phyloP scores from a whole-genome alignment of 352 stramenopile genomes.

The Elongisporangium senticosum region DNA sequence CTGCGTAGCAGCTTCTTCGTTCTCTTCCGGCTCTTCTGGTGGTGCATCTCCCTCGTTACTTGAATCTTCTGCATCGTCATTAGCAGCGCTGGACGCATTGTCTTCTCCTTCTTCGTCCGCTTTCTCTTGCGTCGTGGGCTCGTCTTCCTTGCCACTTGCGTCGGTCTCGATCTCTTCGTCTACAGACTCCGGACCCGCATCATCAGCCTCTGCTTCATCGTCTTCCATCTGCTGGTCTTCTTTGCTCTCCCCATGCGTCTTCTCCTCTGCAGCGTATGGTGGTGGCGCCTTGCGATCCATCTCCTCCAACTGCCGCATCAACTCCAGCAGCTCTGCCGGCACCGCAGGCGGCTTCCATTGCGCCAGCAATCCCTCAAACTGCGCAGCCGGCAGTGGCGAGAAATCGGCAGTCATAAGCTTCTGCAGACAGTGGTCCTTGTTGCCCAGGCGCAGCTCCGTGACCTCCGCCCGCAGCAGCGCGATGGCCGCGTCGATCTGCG shows the following conservation, averaged over 20 bases:
- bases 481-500: constrained; percentile 54
- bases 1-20: background rate
- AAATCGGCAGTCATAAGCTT: constrained; percentile 25
- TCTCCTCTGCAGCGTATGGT: constrained; percentile 6
- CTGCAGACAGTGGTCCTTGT: constrained; percentile 28
- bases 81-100: background rate
- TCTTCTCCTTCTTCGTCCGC: constrained; percentile 7
- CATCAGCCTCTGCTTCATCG: constrained; percentile 3
- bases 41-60: background rate
- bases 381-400: constrained; percentile 30
- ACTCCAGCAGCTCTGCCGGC: constrained; percentile 27
- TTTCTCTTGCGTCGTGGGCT: constrained; percentile 5
- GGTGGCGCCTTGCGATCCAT: constrained; percentile 17
- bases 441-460: constrained; percentile 26
- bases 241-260: constrained; percentile 3
- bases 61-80: constrained; percentile 6
- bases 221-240: background rate
- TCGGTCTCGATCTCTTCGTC: background rate
- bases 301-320: constrained; percentile 38
- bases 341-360: constrained; percentile 34
- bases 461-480: constrained; percentile 51
- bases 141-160: constrained; percentile 1
- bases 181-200: background rate
- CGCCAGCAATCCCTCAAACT: constrained; percentile 44
- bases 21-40: background rate